phyloP scores from a whole-genome alignment of 164 flowering plant species.

The Santalum album region DNA sequence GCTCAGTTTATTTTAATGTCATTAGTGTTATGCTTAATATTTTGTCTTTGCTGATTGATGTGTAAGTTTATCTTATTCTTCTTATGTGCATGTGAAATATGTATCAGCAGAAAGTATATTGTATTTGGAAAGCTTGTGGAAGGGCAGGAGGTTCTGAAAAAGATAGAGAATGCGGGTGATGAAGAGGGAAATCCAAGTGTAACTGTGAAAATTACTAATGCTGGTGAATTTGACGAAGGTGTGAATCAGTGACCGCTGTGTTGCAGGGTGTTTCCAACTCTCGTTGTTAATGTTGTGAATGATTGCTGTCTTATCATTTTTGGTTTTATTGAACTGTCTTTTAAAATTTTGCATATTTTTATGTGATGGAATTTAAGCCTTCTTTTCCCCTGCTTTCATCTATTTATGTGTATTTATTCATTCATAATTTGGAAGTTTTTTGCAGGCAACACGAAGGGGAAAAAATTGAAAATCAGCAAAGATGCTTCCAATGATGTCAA shows the following conservation, averaged over 20 bases:
- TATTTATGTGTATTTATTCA: not conserved
- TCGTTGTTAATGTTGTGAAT: too few relatives aligned
- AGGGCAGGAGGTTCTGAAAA: conserved; percentile 63
- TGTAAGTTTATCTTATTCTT: not conserved
- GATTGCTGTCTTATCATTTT: too few relatives aligned
- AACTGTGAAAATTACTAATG: conserved; percentile 69
- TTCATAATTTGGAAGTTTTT: not conserved
- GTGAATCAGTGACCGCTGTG: conserved; percentile 11
- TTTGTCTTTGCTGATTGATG: not conserved
- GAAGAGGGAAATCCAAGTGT: conserved; percentile 64
- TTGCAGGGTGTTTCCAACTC: too few relatives aligned
- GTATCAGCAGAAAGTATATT: conserved; percentile 54
- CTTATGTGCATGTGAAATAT: too few relatives aligned
- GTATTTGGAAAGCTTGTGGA: conserved; percentile 89
- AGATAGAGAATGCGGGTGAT: conserved; percentile 66
- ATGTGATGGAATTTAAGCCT: too few relatives aligned
- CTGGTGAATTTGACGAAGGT: conserved; percentile 68
- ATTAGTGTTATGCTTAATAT: too few relatives aligned
- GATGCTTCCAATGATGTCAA: conserved; percentile 43
- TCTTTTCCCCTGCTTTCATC: too few relatives aligned
- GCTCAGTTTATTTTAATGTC: too few relatives aligned
- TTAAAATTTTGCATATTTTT: too few relatives aligned
- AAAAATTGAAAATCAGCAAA: conserved; percentile 41
- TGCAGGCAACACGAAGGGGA: conserved; percentile 57
- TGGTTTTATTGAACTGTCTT: too few relatives aligned